Percentiles rank a stretch among this genome's conserved stretches.
These are phyloP conservation scores for Westerdykella aurantiaca DNA, from an alignment of 2,329 filamentous ascomycete genomes.

Conservation along the genomic window DNA sequence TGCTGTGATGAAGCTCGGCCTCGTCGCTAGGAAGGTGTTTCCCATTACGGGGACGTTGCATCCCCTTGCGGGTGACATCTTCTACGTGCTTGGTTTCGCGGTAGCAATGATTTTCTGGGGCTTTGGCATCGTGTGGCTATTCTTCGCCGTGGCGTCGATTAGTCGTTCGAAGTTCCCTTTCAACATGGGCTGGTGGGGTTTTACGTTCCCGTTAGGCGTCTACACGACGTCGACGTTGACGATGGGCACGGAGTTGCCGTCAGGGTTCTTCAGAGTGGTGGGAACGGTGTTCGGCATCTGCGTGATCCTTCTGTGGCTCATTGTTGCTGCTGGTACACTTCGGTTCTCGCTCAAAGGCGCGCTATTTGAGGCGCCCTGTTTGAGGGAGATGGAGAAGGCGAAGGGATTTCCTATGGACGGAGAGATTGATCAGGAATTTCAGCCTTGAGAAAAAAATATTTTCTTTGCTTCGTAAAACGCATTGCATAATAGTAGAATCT, in stretches of 20 bases:
- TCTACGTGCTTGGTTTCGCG: constrained; percentile 54
- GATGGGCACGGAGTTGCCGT: constrained; percentile 49
- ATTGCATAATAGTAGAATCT: too few species aligned
- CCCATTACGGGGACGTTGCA: constrained; percentile 33
- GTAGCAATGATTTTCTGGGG: constrained; percentile 51
- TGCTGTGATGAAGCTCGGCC: constrained; percentile 48
- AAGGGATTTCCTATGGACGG: not conserved
- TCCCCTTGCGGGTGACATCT: constrained; percentile 45
- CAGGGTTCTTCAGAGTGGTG: constrained; percentile 51
- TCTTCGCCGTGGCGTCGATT: constrained; percentile 48
- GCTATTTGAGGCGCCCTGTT: constrained; percentile 52
- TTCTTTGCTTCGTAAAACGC: too few species aligned
- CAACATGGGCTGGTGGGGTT: constrained; percentile 60
- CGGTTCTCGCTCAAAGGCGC: constrained; percentile 45
- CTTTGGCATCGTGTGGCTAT: constrained; percentile 51
- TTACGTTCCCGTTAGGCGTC: constrained; percentile 54
- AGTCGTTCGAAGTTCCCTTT: constrained; percentile 47
- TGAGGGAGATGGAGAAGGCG: constrained; percentile 31
- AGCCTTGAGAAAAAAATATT: too few species aligned
- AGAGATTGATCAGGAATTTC: too few species aligned
- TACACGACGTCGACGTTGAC: constrained; percentile 37
- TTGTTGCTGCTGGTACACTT: constrained; percentile 47
- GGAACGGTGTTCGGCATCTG: constrained; percentile 46
- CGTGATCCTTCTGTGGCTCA: constrained; percentile 52
- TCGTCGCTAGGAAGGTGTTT: constrained; percentile 40